Base-by-base conservation (phyloP, 2,329 filamentous ascomycete species). In the Clonostachys sp. region DNA sequence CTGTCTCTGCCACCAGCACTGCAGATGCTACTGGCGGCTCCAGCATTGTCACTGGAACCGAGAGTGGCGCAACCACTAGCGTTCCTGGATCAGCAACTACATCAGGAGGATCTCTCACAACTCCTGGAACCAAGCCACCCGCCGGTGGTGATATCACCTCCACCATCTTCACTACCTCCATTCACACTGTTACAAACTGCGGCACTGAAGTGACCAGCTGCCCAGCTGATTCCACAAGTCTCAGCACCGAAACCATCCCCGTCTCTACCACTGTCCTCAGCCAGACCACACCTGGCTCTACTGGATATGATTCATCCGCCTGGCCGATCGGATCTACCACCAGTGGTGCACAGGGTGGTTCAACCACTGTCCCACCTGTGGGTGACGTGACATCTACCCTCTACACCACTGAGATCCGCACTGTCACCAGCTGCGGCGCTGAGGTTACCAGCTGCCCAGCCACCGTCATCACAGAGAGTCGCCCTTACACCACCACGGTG, bases 371-470 rank as follows among this genome's bases (percentile, higher is more conserved):
- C 24, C 24, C 24, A 30, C 24, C 24, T 5, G 24, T 30, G 24
- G 24, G 24, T 30, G 24, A 30, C 4, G 52, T 71, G 55, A 72
- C 71, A 50, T 70, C 66, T 48, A 75, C 78, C 62, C 67, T 83
- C 71, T 81, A 77, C 74, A 62, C 69, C 57, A 83, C 80, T 62
- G 71, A 73, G 57, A 68, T 82, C 62, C 69, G 78, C 62, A 85
- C 81, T 67, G 68, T 84, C 73, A 84, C 78, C 67, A 74, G 73
- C 48, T 85, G 81, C 73, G 72, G 67, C 50, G 69, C 80, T 44
- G 73, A 74, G 51, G 80, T 85, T 60, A 76, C 78, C 64, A 61
- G 86, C 80, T 87, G 84, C 77, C 78, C 77, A 50, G 64, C 65
- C 35, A 68, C 62, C 50, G 55, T 64, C 49, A 49, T 65, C 46